Evolutionary conservation across 495 filamentous ascomycete genomes (phyloP).

Genomic region (Xylaria curta): DNA sequence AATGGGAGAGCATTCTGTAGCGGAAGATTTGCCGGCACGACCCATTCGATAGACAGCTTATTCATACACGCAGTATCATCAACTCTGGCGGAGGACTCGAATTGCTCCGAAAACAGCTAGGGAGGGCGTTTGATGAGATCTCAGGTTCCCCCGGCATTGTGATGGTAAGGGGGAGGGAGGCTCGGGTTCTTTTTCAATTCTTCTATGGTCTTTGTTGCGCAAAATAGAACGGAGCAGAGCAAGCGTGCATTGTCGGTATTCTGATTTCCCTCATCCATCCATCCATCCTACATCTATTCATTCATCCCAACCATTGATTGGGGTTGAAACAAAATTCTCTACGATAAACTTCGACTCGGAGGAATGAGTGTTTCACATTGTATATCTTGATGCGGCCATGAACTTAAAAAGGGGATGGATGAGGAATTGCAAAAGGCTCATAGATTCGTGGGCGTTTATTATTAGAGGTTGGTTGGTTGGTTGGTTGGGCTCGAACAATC

Average conservation of each 20-base stretch:
- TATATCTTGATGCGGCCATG: slow-evolving; percentile 9
- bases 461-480: neutral
- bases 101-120: neutral
- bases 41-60: neutral
- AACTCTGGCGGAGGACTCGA: neutral
- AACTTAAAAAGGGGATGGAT: neutral
- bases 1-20: neutral
- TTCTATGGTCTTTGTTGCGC: slow-evolving; percentile 15
- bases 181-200: slow-evolving; percentile 21
- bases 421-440: slow-evolving; percentile 11
- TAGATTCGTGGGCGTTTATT: neutral
- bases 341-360: neutral
- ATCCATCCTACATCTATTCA: too few relatives aligned
- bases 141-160: slow-evolving; percentile 16
- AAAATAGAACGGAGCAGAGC: slow-evolving; percentile 25
- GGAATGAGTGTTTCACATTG: neutral
- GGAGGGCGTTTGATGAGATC: slow-evolving; percentile 17
- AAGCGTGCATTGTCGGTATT: slow-evolving; percentile 23
- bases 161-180: slow-evolving; percentile 2
- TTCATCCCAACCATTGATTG: neutral
- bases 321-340: neutral
- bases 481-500: neutral
- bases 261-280: neutral
- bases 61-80: neutral
- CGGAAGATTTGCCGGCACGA: neutral